A percentile compares a stretch with the other conserved stretches of the same genome.
Evolutionary conservation across 2,329 filamentous ascomycete species (phyloP).

Genomic region (Phymatotrichopsis omnivora): DNA sequence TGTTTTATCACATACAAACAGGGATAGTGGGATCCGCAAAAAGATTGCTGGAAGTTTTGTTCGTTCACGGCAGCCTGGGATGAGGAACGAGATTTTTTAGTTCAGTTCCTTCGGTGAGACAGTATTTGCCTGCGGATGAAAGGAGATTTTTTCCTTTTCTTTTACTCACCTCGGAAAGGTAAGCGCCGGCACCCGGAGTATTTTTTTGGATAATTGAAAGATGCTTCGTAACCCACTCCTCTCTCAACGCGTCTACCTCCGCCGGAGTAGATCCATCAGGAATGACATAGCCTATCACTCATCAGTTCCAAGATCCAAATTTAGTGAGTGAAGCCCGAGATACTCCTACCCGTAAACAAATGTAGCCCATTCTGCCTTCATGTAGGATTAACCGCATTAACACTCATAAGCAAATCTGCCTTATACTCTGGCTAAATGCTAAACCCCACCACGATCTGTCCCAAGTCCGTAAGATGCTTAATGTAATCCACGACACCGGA

Average conservation of each 20-base stretch:
- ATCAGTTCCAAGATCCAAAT: not conserved
- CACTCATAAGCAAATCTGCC: constrained; percentile 3
- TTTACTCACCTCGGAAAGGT: constrained; percentile 17
- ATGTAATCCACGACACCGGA: constrained; percentile 6
- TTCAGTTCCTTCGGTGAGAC: too few relatives aligned
- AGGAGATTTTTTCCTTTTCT: too few relatives aligned
- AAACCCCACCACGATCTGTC: constrained; percentile 7
- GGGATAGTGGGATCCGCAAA: constrained; percentile 42
- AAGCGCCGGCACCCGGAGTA: constrained; percentile 9
- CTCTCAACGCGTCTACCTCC: constrained; percentile 9
- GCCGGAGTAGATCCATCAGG: constrained; percentile 1
- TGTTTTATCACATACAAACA: constrained; percentile 41
- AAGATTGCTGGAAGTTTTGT: constrained; percentile 38
- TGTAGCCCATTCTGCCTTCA: constrained; percentile 43
- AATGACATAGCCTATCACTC: constrained; percentile 30
- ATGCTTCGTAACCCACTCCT: constrained; percentile 10
- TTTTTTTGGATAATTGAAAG: constrained; percentile 11
- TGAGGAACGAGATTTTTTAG: too few relatives aligned
- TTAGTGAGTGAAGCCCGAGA: constrained; percentile 31
- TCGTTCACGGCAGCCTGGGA: constrained; percentile 31
- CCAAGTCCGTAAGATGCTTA: constrained; percentile 4
- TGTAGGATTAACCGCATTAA: constrained; percentile 42
- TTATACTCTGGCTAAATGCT: constrained; percentile 30
- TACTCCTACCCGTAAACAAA: constrained; percentile 34
- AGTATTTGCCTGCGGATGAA: too few relatives aligned